Percentiles rank a stretch among this genome's conserved stretches.
phyloP scores from a whole-genome alignment of 73 alveolate species.

The Paramecium pentaurelia region DNA sequence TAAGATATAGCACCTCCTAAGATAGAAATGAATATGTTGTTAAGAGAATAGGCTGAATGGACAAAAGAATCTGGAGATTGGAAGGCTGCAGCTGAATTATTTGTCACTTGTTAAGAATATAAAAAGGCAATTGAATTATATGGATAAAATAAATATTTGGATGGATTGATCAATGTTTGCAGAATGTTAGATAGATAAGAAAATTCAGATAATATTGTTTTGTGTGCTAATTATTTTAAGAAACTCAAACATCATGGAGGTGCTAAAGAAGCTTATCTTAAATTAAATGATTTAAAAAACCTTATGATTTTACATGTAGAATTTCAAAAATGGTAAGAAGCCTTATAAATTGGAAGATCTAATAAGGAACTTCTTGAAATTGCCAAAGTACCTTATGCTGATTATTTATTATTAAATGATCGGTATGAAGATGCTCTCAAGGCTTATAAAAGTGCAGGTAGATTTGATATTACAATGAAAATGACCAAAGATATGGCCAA shows the following conservation, averaged over 20 bases:
- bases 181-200: constrained; percentile 50
- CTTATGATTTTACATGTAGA: constrained; percentile 37
- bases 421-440: constrained; percentile 58
- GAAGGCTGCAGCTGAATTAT: constrained; percentile 45
- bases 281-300: constrained; percentile 38
- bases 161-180: constrained; percentile 46
- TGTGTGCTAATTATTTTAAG: constrained; percentile 57
- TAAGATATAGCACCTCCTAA: constrained; percentile 27
- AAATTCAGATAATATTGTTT: constrained; percentile 18
- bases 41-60: constrained; percentile 48
- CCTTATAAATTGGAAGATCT: constrained; percentile 40
- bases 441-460: constrained; percentile 52
- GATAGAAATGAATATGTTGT: neutral
- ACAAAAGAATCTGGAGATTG: constrained; percentile 44
- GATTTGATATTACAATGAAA: constrained; percentile 52
- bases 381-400: constrained; percentile 58
- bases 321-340: constrained; percentile 56
- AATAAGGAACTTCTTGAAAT: constrained; percentile 49
- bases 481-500: constrained; percentile 53
- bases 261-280: constrained; percentile 57
- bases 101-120: constrained; percentile 17
- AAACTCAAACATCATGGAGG: constrained; percentile 47
- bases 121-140: constrained; percentile 1
- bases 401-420: constrained; percentile 18
- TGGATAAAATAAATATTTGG: constrained; percentile 20